Conservation (phyloP, 2,329 filamentous ascomycete genomes). For the Leptosphaerulina australis region DNA sequence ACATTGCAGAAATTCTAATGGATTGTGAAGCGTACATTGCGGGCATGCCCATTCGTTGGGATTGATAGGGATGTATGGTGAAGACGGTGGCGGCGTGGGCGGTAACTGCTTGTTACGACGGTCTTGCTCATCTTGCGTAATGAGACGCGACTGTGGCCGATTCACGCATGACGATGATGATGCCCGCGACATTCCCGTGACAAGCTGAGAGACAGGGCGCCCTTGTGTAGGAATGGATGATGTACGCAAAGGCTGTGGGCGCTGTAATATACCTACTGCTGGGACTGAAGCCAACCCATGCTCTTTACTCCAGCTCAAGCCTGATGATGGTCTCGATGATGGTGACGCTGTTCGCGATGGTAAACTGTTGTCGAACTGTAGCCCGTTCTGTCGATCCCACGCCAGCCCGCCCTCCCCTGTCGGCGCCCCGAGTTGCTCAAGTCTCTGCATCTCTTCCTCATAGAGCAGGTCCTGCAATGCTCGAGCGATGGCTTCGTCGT, state of each 20-base stretch:
- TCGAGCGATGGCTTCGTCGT: conserved; percentile 83
- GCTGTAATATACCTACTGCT: conserved; percentile 15
- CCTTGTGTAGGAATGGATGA: conserved; percentile 28
- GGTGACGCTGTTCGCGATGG: conserved; percentile 56
- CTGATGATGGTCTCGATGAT: conserved; percentile 16
- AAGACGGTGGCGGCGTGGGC: conserved; percentile 40
- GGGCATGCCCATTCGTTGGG: conserved; percentile 62
- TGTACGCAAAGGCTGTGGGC: conserved; percentile 15
- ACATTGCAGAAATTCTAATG: conserved; percentile 63
- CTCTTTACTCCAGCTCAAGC: conserved; percentile 39
- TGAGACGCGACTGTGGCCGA: conserved; percentile 29
- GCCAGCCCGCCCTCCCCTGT: conserved; percentile 43
- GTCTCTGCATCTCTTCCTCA: conserved; percentile 67
- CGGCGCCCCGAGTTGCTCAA: conserved; percentile 56
- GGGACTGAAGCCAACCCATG: conserved; percentile 41
- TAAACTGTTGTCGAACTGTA: conserved; percentile 54
- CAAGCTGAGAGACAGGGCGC: conserved; percentile 45
- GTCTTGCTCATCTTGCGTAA: conserved; percentile 37
- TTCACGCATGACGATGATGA: conserved; percentile 17
- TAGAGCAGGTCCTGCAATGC: conserved; percentile 86
- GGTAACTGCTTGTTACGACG: conserved; percentile 33
- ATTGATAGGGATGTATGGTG: conserved; percentile 33
- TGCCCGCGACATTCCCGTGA: conserved; percentile 28
- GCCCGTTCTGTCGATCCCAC: conserved; percentile 46
- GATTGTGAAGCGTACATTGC: conserved; percentile 67